These are phyloP conservation scores for Tricharina praecox DNA, from an alignment of 495 filamentous ascomycete species.

Conservation along the genomic window DNA sequence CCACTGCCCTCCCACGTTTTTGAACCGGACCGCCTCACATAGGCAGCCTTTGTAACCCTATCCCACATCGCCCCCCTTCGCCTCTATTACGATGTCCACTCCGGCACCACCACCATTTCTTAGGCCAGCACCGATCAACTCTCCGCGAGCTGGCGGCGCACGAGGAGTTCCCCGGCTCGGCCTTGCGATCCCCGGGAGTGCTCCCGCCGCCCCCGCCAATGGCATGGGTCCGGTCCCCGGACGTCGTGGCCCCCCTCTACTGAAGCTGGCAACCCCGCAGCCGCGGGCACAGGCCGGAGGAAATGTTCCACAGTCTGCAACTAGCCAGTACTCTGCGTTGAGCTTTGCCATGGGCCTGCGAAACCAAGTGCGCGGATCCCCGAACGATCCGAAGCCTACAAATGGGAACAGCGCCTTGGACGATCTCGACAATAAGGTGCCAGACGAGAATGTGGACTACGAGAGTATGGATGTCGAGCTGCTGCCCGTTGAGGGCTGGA, in stretches of 20 bases:
- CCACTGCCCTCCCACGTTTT: too few relatives aligned
- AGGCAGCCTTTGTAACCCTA: too few relatives aligned
- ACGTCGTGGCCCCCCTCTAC: conserved; percentile 20
- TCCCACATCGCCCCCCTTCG: too few relatives aligned
- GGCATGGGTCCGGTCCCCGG: conserved; percentile 1
- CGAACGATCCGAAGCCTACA: conserved; percentile 12
- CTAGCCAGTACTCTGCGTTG: conserved; percentile 23
- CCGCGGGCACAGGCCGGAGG: conserved; percentile 15
- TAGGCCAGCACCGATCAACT: neutral
- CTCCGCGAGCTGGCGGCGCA: neutral
- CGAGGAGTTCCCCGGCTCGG: conserved; percentile 20
- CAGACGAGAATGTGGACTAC: conserved; percentile 25
- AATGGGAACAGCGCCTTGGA: conserved; percentile 11
- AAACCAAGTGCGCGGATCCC: conserved; percentile 24
- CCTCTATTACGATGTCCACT: conserved; percentile 1
- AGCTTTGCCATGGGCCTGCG: conserved; percentile 25
- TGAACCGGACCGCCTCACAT: too few relatives aligned
- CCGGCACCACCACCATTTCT: conserved; percentile 4
- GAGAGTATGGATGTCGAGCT: conserved; percentile 65
- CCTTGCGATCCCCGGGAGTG: conserved; percentile 18
- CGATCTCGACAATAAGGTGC: conserved; percentile 14
- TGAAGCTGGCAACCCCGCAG: conserved; percentile 23
- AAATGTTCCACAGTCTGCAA: conserved; percentile 5
- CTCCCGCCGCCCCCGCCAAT: neutral
- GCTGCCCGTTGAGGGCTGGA: conserved; percentile 86